phyloP scores from a whole-genome alignment of 768 basidiomycete species.

The Pleurotus sapidus region DNA sequence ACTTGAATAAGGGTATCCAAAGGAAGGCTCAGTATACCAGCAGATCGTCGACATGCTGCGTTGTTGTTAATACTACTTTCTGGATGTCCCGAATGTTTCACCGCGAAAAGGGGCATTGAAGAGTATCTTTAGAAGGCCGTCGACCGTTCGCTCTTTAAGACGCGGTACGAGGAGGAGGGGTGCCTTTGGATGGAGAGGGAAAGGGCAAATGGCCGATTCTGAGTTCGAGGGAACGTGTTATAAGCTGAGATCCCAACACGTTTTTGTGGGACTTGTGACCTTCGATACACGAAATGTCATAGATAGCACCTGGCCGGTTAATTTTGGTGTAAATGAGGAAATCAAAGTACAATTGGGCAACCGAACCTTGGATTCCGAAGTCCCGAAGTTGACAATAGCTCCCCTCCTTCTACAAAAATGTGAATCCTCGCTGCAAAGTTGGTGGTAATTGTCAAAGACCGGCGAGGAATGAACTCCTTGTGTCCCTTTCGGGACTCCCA shows the following conservation, averaged over 20 bases:
- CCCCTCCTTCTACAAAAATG: too few relatives aligned
- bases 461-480: too few relatives aligned
- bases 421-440: too few relatives aligned
- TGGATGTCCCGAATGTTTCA: background rate
- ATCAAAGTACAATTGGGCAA: background rate
- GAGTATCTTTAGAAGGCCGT: too few relatives aligned
- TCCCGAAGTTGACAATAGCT: background rate
- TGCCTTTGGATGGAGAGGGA: too few relatives aligned
- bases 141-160: too few relatives aligned
- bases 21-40: slow-evolving; percentile 8
- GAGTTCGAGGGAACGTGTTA: background rate
- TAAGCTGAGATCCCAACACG: background rate
- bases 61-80: background rate
- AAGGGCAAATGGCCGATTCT: too few relatives aligned
- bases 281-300: slow-evolving; percentile 1
- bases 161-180: too few relatives aligned
- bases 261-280: slow-evolving; percentile 1
- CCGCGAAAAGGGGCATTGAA: slow-evolving; percentile 3
- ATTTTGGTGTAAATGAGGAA: background rate
- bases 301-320: slow-evolving; percentile 2
- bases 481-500: too few relatives aligned
- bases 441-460: too few relatives aligned
- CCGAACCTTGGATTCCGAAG: background rate
- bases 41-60: background rate
- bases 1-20: slow-evolving; percentile 16